phyloP scores from a whole-genome alignment of 148 eudicot species.

The Gaultheria prostrata region DNA sequence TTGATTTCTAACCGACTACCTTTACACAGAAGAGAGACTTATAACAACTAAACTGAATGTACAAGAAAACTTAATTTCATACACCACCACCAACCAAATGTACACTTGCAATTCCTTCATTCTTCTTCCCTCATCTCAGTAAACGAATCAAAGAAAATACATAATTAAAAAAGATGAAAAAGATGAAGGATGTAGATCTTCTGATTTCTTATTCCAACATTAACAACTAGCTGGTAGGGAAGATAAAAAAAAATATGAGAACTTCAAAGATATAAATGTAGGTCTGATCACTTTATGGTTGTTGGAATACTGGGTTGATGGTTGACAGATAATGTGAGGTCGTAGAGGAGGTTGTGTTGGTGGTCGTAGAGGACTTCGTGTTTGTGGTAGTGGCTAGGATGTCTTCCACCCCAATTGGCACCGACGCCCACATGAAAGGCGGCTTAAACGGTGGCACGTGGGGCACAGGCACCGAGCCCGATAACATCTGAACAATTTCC shows the following conservation, averaged over 20 bases:
- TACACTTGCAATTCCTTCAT: neutral
- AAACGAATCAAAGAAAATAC: conserved; percentile 1
- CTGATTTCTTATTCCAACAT: conserved; percentile 6
- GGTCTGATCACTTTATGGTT: neutral
- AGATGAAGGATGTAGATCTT: neutral
- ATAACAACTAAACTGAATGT: neutral
- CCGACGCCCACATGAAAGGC: conserved; percentile 65
- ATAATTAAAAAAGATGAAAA: neutral
- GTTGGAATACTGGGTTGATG: conserved; percentile 14
- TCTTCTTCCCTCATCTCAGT: neutral
- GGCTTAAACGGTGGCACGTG: conserved; percentile 74
- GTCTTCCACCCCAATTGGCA: conserved; percentile 34
- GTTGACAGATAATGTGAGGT: conserved; percentile 19
- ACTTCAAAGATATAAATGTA: conserved; percentile 20
- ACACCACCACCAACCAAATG: neutral
- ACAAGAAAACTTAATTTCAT: neutral
- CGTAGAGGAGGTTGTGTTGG: conserved; percentile 17
- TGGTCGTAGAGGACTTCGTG: no score
- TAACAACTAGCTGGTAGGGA: neutral
- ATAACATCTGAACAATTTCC: conserved; percentile 50
- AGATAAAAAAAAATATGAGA: neutral
- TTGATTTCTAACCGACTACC: neutral
- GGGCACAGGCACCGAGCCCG: conserved; percentile 52
- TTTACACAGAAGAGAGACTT: neutral
- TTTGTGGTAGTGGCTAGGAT: conserved; percentile 22